These are phyloP conservation scores for Elongisporangium senticosum DNA, from an alignment of 352 stramenopile genomes.

Conservation along the genomic window DNA sequence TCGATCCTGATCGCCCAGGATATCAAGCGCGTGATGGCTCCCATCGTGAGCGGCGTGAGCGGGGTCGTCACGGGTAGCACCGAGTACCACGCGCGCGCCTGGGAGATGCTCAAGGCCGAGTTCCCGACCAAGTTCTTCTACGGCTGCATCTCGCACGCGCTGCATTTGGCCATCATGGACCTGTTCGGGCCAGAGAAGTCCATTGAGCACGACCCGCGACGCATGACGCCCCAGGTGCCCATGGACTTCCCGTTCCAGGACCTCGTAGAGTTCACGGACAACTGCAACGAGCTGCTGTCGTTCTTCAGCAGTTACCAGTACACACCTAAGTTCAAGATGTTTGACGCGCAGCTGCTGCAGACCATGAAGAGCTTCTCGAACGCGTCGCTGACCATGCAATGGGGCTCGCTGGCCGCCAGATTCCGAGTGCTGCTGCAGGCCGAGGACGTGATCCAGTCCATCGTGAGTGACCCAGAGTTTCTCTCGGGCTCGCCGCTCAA, in stretches of 20 bases:
- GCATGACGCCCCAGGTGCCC: slow-evolving; percentile 54
- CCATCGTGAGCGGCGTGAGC: slow-evolving; percentile 61
- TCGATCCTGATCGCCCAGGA: slow-evolving; percentile 80
- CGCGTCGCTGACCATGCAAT: slow-evolving; percentile 52
- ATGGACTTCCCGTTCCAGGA: slow-evolving; percentile 81
- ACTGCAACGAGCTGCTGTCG: slow-evolving; percentile 64
- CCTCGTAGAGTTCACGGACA: slow-evolving; percentile 68
- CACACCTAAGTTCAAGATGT: slow-evolving; percentile 64
- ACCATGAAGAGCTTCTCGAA: slow-evolving; percentile 77
- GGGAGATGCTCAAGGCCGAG: slow-evolving; percentile 80
- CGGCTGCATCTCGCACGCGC: slow-evolving; percentile 72
- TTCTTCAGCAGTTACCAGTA: slow-evolving; percentile 85
- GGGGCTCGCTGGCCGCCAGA: slow-evolving; percentile 56
- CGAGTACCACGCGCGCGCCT: slow-evolving; percentile 64
- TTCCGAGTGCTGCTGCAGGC: slow-evolving; percentile 64
- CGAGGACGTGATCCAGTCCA: slow-evolving; percentile 69
- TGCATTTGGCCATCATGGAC: slow-evolving; percentile 79
- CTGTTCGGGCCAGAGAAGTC: slow-evolving; percentile 72
- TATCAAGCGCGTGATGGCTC: slow-evolving; percentile 77
- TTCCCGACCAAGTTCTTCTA: slow-evolving; percentile 87
- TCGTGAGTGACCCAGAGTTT: slow-evolving; percentile 68
- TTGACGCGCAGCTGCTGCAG: slow-evolving; percentile 61
- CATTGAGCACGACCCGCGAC: slow-evolving; percentile 62
- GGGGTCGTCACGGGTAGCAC: slow-evolving; percentile 74
- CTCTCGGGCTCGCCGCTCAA: slow-evolving; percentile 32